These are phyloP conservation scores for Maudiozyma serrabonitensis DNA, from an alignment of 805 yeast genomes.

Conservation along the genomic window DNA sequence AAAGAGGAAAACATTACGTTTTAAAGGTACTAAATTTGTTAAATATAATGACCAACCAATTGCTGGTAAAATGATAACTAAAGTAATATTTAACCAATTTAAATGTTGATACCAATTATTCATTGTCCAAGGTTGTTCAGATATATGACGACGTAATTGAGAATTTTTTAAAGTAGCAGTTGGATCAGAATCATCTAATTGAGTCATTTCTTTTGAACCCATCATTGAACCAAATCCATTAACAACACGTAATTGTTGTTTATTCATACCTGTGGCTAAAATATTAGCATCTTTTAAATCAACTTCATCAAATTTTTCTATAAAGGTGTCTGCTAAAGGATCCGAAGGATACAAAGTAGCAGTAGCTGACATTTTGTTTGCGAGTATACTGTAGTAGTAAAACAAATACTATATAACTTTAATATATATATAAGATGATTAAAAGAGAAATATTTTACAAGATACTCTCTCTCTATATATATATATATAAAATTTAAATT, in stretches of 20 bases:
- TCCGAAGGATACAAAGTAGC: background rate
- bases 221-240: conserved; percentile 73
- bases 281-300: conserved; percentile 67
- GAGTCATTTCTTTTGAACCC: conserved; percentile 71
- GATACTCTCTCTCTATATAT: no score
- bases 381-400: background rate
- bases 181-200: conserved; percentile 22
- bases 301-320: conserved; percentile 23
- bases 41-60: conserved; percentile 41
- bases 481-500: no score
- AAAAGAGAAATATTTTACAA: background rate
- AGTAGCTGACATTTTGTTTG: background rate
- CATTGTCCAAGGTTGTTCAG: conserved; percentile 71
- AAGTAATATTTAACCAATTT: conserved; percentile 65
- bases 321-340: background rate
- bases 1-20: conserved; percentile 36
- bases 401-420: background rate
- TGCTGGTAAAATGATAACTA: conserved; percentile 54
- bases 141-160: conserved; percentile 41
- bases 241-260: conserved; percentile 58
- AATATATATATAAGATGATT: background rate
- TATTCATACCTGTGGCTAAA: conserved; percentile 74
- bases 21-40: conserved; percentile 37
- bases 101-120: conserved; percentile 64
- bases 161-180: conserved; percentile 26